Evolutionary conservation across 257 asterid species (phyloP).

Genomic region (Fraxinus anomala): DNA sequence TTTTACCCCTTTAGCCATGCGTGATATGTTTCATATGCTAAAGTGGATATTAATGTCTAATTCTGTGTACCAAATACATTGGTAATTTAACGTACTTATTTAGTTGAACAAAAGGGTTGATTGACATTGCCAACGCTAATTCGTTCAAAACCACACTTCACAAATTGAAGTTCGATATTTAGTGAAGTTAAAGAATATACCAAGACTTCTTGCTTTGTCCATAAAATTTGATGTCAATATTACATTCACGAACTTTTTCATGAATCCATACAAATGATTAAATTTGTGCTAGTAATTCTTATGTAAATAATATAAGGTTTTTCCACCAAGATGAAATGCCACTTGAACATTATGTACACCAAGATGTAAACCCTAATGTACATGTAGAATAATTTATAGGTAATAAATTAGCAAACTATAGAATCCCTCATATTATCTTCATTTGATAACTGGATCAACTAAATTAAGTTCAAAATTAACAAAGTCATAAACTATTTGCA

Average conservation of each 20-base stretch:
- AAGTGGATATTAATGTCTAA: no score
- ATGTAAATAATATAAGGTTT: no score
- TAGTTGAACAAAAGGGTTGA: neutral
- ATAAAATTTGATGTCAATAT: neutral
- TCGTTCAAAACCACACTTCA: neutral
- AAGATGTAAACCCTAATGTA: no score
- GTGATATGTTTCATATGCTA: no score
- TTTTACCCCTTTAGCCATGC: no score
- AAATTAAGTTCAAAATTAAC: no score
- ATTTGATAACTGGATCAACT: no score
- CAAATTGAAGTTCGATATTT: neutral
- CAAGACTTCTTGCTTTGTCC: neutral
- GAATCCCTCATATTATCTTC: neutral
- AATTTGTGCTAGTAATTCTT: neutral
- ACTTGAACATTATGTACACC: no score
- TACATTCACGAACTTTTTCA: neutral
- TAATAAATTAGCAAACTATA: neutral
- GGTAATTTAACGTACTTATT: neutral
- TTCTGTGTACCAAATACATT: no score
- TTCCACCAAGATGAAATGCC: no score
- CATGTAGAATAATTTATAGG: no score
- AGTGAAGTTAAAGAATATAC: neutral
- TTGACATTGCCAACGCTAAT: neutral
- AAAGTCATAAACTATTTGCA: no score
- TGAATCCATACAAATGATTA: neutral